Conservation (phyloP, 495 filamentous ascomycete genomes). For the Delitschia confertaspora region DNA sequence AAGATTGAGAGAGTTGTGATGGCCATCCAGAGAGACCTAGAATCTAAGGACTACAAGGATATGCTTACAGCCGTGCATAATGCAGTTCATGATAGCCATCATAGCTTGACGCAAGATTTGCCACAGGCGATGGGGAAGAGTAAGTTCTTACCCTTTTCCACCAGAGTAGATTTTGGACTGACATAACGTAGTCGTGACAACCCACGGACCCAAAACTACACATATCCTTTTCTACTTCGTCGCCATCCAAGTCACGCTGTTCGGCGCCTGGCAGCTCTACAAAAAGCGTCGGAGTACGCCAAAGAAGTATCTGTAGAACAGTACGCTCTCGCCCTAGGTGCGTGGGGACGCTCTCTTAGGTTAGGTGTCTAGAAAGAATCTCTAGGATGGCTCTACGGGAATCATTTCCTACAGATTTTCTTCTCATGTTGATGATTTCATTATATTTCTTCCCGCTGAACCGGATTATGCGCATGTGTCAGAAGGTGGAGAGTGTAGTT, state of each 20-base stretch:
- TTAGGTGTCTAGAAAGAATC: no score
- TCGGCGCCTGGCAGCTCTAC: constrained; percentile 64
- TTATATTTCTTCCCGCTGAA: no score
- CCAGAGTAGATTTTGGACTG: constrained; percentile 6
- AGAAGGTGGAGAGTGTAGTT: no score
- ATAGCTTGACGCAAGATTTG: constrained; percentile 51
- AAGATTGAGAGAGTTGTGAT: constrained; percentile 49
- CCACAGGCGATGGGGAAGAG: constrained; percentile 42
- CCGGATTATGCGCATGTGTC: no score
- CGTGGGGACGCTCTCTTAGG: no score
- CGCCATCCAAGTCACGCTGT: constrained; percentile 62
- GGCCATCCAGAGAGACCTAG: constrained; percentile 55
- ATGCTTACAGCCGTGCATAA: constrained; percentile 63
- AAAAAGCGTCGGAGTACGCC: constrained; percentile 70
- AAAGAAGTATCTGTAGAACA: constrained; percentile 82
- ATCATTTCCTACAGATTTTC: no score
- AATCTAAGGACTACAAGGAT: constrained; percentile 62
- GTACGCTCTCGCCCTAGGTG: no score
- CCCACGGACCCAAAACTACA: constrained; percentile 56
- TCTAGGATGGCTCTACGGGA: no score
- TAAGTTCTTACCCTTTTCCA: constrained; percentile 35
- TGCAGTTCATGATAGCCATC: constrained; percentile 63
- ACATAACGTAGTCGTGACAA: constrained; percentile 46
- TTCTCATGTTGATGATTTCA: no score
- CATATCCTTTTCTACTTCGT: constrained; percentile 68